Conservation (phyloP, 139 green algal species). For the Coelastrella sp. region DNA sequence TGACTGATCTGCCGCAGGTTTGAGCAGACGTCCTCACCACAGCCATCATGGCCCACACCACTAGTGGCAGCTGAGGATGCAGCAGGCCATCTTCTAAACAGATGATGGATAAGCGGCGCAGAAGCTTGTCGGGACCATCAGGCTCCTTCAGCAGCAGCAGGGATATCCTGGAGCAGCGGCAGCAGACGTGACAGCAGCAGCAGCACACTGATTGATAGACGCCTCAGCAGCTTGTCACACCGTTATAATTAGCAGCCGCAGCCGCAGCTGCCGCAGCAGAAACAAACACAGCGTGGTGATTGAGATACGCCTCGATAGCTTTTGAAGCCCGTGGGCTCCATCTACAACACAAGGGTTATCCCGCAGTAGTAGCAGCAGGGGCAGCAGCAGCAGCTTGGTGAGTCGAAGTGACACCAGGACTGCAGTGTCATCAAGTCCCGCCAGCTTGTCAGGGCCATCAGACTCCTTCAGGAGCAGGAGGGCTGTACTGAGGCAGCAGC, state of each 20-base stretch:
- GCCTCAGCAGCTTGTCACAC: conserved; percentile 16
- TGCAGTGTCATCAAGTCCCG: too few species aligned
- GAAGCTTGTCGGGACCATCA: conserved; percentile 39
- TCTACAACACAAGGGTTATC: too few species aligned
- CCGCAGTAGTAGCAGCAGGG: too few species aligned
- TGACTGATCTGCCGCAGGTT: too few species aligned
- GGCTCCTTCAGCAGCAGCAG: conserved; percentile 51
- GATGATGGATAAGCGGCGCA: conserved; percentile 67
- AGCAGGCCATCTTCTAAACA: conserved; percentile 74
- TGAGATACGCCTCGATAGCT: too few species aligned
- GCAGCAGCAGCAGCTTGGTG: not conserved
- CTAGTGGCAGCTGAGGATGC: conserved; percentile 67
- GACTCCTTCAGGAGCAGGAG: conserved; percentile 50
- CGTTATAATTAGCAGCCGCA: too few species aligned
- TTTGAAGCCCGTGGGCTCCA: too few species aligned
- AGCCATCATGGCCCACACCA: conserved; percentile 73
- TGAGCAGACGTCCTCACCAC: conserved; percentile 40
- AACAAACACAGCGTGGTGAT: too few species aligned
- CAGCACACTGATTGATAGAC: not conserved
- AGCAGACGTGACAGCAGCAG: not conserved
- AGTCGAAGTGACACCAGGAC: too few species aligned
- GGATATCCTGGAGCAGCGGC: conserved; percentile 19
- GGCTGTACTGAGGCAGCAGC: conserved; percentile 16
- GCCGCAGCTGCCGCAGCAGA: too few species aligned
- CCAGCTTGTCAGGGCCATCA: conserved; percentile 38